A percentile compares a stretch with the other conserved stretches of the same genome.
Conservation (phyloP, 139 green algal species). For the Marvania coccoides region DNA sequence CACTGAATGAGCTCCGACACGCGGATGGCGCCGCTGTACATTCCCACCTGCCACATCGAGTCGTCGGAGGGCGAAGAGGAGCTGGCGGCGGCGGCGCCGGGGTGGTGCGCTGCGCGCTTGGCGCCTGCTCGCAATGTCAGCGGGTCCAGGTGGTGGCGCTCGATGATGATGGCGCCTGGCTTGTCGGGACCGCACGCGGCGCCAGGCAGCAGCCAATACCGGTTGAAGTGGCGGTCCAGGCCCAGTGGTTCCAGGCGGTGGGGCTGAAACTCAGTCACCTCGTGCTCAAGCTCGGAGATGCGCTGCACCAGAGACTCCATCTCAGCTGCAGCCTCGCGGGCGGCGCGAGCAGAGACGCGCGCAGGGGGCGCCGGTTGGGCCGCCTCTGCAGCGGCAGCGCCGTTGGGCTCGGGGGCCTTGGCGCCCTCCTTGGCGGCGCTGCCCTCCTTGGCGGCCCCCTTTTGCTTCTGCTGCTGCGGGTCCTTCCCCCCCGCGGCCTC, state of each 20-base stretch:
- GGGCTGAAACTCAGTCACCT: conserved; percentile 6
- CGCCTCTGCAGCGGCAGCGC: background rate
- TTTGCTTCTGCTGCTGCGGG: conserved; percentile 6
- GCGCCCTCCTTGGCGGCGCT: background rate
- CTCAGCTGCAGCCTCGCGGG: background rate
- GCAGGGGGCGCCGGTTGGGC: background rate
- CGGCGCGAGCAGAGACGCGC: background rate
- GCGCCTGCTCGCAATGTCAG: no score
- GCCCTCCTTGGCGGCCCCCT: background rate
- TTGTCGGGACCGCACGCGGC: background rate
- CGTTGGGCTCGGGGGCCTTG: background rate
- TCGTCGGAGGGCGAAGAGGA: background rate
- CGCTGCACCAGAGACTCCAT: conserved; percentile 24
- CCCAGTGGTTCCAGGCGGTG: conserved; percentile 33
- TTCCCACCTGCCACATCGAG: conserved; percentile 12
- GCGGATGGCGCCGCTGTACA: conserved; percentile 10
- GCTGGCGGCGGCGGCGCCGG: background rate
- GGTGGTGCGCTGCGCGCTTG: background rate
- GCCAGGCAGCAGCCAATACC: conserved; percentile 48
- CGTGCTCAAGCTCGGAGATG: conserved; percentile 36
- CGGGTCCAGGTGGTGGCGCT: conserved; percentile 8
- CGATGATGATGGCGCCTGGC: background rate
- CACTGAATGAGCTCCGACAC: conserved; percentile 25
- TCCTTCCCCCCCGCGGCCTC: conserved; percentile 29
- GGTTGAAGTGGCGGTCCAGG: conserved; percentile 49